phyloP scores from a whole-genome alignment of 306 rosid species.

The Dalbergia oliveri region DNA sequence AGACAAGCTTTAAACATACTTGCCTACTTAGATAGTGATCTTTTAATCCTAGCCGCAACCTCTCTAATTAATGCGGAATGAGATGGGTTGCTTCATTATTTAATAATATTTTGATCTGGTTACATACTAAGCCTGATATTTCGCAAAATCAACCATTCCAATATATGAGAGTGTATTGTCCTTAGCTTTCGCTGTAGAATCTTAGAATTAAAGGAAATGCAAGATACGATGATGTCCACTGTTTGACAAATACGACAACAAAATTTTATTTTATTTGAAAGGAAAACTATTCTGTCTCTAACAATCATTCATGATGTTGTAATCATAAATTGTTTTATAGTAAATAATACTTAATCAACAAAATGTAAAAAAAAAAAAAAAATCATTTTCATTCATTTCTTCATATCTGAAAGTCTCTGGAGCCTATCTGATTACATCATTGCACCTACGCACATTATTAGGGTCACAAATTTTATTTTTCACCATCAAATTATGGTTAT shows the following conservation, averaged over 20 bases:
- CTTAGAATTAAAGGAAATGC: conserved; percentile 47
- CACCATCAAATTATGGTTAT: background rate
- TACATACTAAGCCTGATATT: conserved; percentile 1
- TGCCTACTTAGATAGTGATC: background rate
- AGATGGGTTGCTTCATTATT: conserved; percentile 5
- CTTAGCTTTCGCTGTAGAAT: conserved; percentile 26
- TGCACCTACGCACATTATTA: background rate
- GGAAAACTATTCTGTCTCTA: background rate
- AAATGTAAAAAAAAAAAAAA: no score
- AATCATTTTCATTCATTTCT: conserved; percentile 9
- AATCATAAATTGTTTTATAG: background rate
- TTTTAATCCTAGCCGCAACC: background rate
- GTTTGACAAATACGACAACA: conserved; percentile 33
- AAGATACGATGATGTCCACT: conserved; percentile 46
- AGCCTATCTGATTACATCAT: background rate
- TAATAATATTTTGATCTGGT: background rate
- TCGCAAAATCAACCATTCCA: conserved; percentile 6
- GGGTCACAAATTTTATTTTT: background rate
- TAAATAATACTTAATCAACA: background rate
- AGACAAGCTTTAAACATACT: background rate
- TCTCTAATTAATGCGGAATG: background rate
- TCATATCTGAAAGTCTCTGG: background rate
- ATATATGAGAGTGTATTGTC: background rate
- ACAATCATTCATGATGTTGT: background rate
- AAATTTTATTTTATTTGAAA: conserved; percentile 25